Evolutionary conservation across 2,329 filamentous ascomycete species (phyloP), one percentile per base, ranked within the genome.

Genomic region (Diaporthe destruens): DNA sequence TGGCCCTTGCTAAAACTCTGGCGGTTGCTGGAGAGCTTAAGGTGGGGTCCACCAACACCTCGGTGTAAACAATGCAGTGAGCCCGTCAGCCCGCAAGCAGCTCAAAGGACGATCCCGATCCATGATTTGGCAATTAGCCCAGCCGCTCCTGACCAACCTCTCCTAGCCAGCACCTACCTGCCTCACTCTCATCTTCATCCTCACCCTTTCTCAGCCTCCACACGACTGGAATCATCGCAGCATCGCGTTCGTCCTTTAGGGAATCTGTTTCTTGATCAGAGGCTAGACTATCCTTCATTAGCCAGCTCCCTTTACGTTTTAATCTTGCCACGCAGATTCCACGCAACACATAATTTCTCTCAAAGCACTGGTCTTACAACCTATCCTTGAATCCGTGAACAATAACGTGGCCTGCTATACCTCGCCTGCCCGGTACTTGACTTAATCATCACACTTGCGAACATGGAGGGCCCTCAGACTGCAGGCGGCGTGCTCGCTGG

Each of bases 381-480:
- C 36, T 11, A n/a, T 11, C 32, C 44, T 61, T 53, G 55, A 18
- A 39, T 49, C 25, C 23, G 39, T 20, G 44, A 32, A 29, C 61
- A 25, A 25, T 49, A 65, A 51, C 29, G 51, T 20, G 44, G 61
- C 32, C 59, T 51, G 61, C n/a, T 53, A 51, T 51, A 65, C 29
- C 61, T 65, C 61, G 32, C 47, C 32, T 39, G 61, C 32, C 47
- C 29, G 5, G 18, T 36, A 42, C 39, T 53, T 25, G 32, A 53
- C 32, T 53, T 66, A 39, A 25, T 53, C n/a, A 66, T 53, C 29
- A 36, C 32, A 66, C 61, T 66, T 32, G 23, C 32, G 23, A 81
- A 80, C 56, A 86, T 86, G 81, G 89, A 90, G 77, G 87, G 93
- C 77, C 88, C 85, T 69, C 92, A 94, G 82, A 94, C 65, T 39